Evolutionary conservation across 2,329 filamentous ascomycete species (phyloP), one percentile per base, ranked within the genome.

Genomic region (Herpomyces periplanetae): DNA sequence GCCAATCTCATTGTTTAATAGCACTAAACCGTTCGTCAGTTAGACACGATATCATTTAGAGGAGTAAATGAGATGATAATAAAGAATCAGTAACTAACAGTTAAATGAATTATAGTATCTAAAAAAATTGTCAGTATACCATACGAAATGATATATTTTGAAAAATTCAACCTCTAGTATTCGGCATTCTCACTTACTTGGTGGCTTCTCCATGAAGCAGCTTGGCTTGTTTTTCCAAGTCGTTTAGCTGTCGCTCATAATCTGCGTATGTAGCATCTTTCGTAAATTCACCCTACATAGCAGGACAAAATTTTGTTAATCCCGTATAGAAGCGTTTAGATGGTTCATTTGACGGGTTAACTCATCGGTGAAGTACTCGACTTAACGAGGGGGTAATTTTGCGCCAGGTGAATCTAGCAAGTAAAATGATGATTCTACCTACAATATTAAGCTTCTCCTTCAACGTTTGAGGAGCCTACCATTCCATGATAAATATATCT

Each of bases 1-100:
- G 37, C 85, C 75, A 41, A 96, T 91, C 45, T 96, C 80, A 42
- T 91, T 73, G 34, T 48, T 55, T 32, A 96, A 53, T 80, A 96
- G 96, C 47, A 64, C 51, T 57, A 26, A 9, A 19, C 14, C 13
- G 13, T 10, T 15, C 7, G 16, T 8, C 24, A 22, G 13, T 22
- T 17, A 8, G 19, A 9, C 8, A 18, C 7, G 13, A 12, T 15
- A n/a, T n/a, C n/a, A n/a, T n/a, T n/a, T n/a, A n/a, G n/a, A n/a
- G n/a, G n/a, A n/a, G n/a, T n/a, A n/a, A n/a, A n/a, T n/a, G n/a
- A n/a, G n/a, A n/a, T n/a, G n/a, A n/a, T n/a, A n/a, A n/a, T n/a
- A n/a, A n/a, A n/a, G n/a, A n/a, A n/a, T n/a, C n/a, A n/a, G n/a
- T 13, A 21, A 32, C 36, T 24, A 35, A 57, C 52, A 66, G 43